Evolutionary conservation across 352 stramenopile genomes (phyloP).

Genomic region (Pythium aristosporum): DNA sequence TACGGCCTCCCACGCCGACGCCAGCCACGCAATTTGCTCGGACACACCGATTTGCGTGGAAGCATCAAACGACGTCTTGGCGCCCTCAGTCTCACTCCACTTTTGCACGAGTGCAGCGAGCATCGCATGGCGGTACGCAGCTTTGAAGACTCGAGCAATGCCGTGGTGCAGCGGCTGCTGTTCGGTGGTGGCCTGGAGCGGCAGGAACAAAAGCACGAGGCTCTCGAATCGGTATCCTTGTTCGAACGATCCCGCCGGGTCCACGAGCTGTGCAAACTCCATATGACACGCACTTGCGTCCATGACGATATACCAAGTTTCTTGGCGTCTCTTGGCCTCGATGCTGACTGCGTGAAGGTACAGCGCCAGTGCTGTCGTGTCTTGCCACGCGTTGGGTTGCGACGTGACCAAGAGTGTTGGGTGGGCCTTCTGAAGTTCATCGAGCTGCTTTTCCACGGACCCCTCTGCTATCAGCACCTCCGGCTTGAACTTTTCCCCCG

Average conservation of each 20-base stretch:
- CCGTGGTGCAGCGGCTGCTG: constrained; percentile 63
- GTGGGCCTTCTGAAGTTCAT: constrained; percentile 14
- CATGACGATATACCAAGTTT: constrained; percentile 72
- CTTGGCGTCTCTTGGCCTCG: constrained; percentile 50
- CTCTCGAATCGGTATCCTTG: constrained; percentile 64
- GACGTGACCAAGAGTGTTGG: constrained; percentile 16
- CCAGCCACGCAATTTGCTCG: constrained; percentile 15
- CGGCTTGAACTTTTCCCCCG: constrained; percentile 61
- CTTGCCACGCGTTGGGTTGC: constrained; percentile 36
- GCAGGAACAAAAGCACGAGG: constrained; percentile 64
- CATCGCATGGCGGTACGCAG: constrained; percentile 60
- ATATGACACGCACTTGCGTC: constrained; percentile 64
- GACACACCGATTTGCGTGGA: constrained; percentile 2
- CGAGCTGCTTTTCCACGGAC: constrained; percentile 16
- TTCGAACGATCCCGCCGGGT: constrained; percentile 55
- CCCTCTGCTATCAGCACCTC: constrained; percentile 44
- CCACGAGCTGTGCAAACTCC: constrained; percentile 55
- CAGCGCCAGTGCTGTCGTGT: constrained; percentile 48
- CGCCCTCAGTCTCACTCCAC: constrained; percentile 23
- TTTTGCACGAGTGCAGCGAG: constrained; percentile 39
- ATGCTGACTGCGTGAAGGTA: constrained; percentile 63
- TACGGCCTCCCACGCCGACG: constrained; percentile 23
- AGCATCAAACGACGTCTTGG: constrained; percentile 15
- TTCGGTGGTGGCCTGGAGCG: constrained; percentile 37
- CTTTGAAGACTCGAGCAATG: constrained; percentile 56